Percentiles rank a stretch among this genome's conserved stretches.
phyloP scores from a whole-genome alignment of 2,329 filamentous ascomycete species.

The Daldinia sp. region DNA sequence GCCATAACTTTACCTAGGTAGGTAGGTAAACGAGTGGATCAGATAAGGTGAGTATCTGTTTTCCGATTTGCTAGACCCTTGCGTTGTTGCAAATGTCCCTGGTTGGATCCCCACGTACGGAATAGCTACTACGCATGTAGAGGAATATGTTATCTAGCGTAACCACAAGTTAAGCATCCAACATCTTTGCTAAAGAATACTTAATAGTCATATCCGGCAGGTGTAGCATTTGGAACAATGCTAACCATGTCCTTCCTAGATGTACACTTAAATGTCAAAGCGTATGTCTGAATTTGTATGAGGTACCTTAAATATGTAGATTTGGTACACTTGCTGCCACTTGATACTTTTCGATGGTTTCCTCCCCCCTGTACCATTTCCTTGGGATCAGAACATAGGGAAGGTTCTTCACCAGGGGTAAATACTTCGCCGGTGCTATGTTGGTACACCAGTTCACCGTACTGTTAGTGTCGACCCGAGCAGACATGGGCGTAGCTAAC shows the following conservation, averaged over 20 bases:
- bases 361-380: not conserved
- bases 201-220: not conserved
- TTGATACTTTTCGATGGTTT: not conserved
- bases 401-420: not conserved
- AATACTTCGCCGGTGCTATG: not conserved
- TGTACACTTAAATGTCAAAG: constrained; percentile 4
- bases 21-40: not conserved
- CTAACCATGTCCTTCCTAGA: too few species aligned
- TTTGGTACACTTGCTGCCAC: not conserved
- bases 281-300: constrained; percentile 1
- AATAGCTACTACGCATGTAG: too few species aligned
- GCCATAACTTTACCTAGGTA: not conserved
- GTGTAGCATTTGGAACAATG: not conserved
- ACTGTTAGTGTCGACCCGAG: not conserved
- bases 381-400: not conserved
- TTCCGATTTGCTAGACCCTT: constrained; percentile 1
- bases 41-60: not conserved
- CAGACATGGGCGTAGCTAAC: not conserved
- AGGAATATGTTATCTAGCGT: not conserved
- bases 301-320: not conserved
- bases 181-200: not conserved
- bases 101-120: not conserved
- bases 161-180: not conserved
- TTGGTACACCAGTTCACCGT: not conserved
- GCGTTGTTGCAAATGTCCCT: not conserved